phyloP scores from a whole-genome alignment of 306 rosid genomes.

The Gleditsia sinensis region DNA sequence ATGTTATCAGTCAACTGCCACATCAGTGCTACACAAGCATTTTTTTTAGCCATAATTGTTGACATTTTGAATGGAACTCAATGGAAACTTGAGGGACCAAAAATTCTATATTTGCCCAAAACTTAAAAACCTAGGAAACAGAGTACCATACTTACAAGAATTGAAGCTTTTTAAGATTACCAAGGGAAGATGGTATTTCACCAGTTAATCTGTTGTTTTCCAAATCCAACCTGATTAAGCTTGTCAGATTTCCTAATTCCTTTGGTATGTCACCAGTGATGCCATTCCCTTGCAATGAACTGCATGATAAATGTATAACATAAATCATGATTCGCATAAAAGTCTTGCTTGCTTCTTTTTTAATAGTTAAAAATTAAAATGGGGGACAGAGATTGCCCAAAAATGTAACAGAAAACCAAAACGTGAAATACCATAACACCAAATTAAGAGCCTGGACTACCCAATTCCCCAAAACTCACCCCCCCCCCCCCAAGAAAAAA shows the following conservation, averaged over 20 bases:
- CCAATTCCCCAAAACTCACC: background rate
- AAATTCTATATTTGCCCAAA: background rate
- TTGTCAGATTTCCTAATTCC: slow-evolving; percentile 77
- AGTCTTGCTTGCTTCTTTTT: background rate
- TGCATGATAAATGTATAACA: slow-evolving; percentile 44
- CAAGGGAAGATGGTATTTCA: slow-evolving; percentile 83
- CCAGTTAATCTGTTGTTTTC: slow-evolving; percentile 73
- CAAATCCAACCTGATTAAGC: slow-evolving; percentile 77
- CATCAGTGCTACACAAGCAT: too few species aligned
- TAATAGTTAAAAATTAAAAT: slow-evolving; percentile 12
- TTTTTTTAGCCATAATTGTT: background rate
- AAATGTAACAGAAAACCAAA: slow-evolving; percentile 16
- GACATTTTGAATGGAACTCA: background rate
- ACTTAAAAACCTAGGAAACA: slow-evolving; percentile 17
- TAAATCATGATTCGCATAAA: slow-evolving; percentile 17
- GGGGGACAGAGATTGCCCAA: background rate
- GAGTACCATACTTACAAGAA: slow-evolving; percentile 74
- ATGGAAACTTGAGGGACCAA: background rate
- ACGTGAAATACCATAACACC: slow-evolving; percentile 1
- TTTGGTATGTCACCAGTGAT: slow-evolving; percentile 78
- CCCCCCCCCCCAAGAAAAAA: background rate
- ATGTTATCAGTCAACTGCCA: too few species aligned
- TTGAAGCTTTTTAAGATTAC: slow-evolving; percentile 73
- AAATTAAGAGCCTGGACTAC: background rate
- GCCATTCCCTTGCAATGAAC: slow-evolving; percentile 83